phyloP scores from a whole-genome alignment of 129 eudicot species.

The Flaveria bidentis region DNA sequence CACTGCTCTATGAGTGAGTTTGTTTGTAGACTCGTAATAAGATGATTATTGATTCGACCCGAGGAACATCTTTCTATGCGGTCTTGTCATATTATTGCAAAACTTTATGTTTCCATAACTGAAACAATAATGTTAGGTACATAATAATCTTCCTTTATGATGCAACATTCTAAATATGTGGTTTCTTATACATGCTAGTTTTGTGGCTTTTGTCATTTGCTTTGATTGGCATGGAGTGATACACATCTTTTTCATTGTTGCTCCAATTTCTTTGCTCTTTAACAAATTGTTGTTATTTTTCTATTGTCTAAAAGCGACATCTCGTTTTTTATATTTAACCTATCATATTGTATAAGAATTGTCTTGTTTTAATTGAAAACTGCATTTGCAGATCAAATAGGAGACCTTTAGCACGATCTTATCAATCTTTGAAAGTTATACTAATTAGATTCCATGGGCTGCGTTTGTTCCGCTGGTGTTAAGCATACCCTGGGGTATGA shows the following conservation, averaged over 20 bases:
- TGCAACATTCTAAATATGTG: constrained; percentile 10
- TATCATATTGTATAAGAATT: not conserved
- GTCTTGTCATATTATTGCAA: not conserved
- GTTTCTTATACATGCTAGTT: not conserved
- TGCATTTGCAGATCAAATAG: constrained; percentile 28
- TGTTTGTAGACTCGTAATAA: not conserved
- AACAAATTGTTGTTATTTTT: constrained; percentile 8
- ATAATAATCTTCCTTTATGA: not conserved
- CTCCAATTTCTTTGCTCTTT: not conserved
- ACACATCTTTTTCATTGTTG: constrained; percentile 2
- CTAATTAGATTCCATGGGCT: constrained; percentile 54
- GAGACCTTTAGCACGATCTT: constrained; percentile 29
- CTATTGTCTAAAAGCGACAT: constrained; percentile 26
- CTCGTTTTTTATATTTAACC: not conserved
- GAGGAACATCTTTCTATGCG: not conserved
- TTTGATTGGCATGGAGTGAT: constrained; percentile 12
- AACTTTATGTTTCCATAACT: not conserved
- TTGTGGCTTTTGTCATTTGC: not conserved
- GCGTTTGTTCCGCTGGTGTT: constrained; percentile 50
- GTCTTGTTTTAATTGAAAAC: constrained; percentile 16
- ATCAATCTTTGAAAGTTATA: constrained; percentile 23
- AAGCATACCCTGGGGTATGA: constrained; percentile 69
- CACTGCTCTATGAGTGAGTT: too few relatives aligned
- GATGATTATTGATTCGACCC: too few relatives aligned
- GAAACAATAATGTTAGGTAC: not conserved